phyloP scores from a whole-genome alignment of 83 land plant species.

The Isoetes engelmannii region DNA sequence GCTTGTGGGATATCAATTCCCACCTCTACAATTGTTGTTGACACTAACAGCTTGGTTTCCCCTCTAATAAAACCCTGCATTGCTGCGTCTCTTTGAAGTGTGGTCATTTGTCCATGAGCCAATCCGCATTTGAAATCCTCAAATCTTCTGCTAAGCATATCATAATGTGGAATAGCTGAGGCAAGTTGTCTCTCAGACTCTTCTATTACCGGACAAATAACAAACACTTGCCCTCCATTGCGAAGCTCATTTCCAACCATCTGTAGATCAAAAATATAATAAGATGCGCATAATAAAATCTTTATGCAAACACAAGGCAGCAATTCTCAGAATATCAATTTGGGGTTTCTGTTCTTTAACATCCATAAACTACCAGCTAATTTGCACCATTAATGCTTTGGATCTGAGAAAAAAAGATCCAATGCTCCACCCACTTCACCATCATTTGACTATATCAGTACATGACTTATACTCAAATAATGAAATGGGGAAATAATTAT shows the following conservation, averaged over 20 bases:
- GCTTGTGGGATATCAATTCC: constrained; percentile 97
- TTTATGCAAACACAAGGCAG: too few relatives aligned
- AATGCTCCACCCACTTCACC: background rate
- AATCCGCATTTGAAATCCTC: constrained; percentile 62
- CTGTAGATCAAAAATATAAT: constrained; percentile 32
- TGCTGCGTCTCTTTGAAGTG: constrained; percentile 67
- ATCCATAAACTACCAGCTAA: too few relatives aligned
- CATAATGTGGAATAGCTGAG: constrained; percentile 67
- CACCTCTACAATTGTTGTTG: constrained; percentile 86
- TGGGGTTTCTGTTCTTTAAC: too few relatives aligned
- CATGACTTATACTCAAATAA: background rate
- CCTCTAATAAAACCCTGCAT: constrained; percentile 59
- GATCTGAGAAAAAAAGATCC: background rate
- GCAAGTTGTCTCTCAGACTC: constrained; percentile 70
- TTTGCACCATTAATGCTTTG: too few relatives aligned
- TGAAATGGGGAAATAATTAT: background rate
- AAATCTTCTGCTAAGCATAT: constrained; percentile 44
- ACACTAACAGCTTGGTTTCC: constrained; percentile 56
- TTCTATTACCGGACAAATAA: constrained; percentile 77
- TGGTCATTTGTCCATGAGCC: constrained; percentile 80
- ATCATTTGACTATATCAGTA: background rate
- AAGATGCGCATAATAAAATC: too few relatives aligned
- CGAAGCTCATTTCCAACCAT: constrained; percentile 65
- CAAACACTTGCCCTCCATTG: constrained; percentile 64
- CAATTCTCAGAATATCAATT: too few relatives aligned